A percentile compares a stretch with the other conserved stretches of the same genome.
phyloP scores from a whole-genome alignment of 202 grass and related monocot species.

The Eragrostis tef region DNA sequence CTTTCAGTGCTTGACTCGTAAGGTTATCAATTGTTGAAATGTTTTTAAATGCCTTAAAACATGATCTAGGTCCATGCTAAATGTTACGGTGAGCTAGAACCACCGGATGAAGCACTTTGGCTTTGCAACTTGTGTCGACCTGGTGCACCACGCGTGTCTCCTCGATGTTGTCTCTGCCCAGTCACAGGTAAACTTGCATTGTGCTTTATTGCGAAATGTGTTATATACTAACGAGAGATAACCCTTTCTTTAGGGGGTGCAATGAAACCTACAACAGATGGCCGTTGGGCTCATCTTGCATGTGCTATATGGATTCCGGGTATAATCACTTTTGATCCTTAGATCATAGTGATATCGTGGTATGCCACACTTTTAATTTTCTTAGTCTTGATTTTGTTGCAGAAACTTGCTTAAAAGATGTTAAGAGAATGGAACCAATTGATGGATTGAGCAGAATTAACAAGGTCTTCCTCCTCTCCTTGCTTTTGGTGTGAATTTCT shows the following conservation, averaged over 20 bases:
- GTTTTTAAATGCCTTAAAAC: slow-evolving; percentile 36
- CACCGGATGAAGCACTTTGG: slow-evolving; percentile 87
- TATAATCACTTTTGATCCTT: slow-evolving; percentile 49
- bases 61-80: slow-evolving; percentile 87
- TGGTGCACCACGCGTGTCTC: slow-evolving; percentile 78
- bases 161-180: slow-evolving; percentile 95
- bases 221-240: slow-evolving; percentile 48
- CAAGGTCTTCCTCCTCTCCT: slow-evolving; percentile 62
- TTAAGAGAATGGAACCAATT: slow-evolving; percentile 98
- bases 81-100: slow-evolving; percentile 94
- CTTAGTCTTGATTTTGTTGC: slow-evolving; percentile 45
- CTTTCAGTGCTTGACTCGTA: slow-evolving; percentile 34
- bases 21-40: slow-evolving; percentile 38
- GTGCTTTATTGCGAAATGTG: slow-evolving; percentile 27
- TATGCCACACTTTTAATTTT: slow-evolving; percentile 38
- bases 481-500: slow-evolving; percentile 34
- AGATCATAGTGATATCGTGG: slow-evolving; percentile 12
- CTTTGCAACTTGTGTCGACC: slow-evolving; percentile 96
- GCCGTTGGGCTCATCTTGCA: slow-evolving; percentile 92
- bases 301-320: slow-evolving; percentile 99
- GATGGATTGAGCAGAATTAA: slow-evolving; percentile 96
- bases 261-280: slow-evolving; percentile 99
- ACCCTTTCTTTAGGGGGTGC: slow-evolving; percentile 71
- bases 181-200: slow-evolving; percentile 68
- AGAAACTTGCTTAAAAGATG: slow-evolving; percentile 98